These are phyloP conservation scores for Zea luxurians DNA, from an alignment of 176 grass and related monocot species.

Conservation along the genomic window DNA sequence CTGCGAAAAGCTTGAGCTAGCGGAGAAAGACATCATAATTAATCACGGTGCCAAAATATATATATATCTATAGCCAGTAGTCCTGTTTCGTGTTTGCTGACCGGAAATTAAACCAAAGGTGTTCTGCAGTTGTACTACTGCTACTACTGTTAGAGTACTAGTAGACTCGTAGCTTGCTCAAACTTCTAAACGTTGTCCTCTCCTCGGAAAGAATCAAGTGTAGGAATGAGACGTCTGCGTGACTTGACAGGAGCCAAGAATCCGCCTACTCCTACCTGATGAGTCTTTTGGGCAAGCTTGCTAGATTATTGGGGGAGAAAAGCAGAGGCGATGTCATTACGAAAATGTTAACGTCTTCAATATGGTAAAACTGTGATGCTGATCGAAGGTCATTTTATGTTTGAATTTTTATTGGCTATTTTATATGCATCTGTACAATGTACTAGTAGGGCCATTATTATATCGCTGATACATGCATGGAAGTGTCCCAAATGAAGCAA, in stretches of 20 bases:
- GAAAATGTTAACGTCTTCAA: conserved; percentile 22
- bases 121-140: neutral
- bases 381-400: neutral
- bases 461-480: too few species aligned
- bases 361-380: neutral
- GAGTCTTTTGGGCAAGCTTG: conserved; percentile 15
- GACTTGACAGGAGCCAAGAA: conserved; percentile 53
- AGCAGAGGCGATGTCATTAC: conserved; percentile 19
- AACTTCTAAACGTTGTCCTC: conserved; percentile 43
- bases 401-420: neutral
- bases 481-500: too few species aligned
- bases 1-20: conserved; percentile 40
- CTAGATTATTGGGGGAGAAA: conserved; percentile 25
- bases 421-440: neutral
- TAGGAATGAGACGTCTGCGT: conserved; percentile 35
- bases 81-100: conserved; percentile 19
- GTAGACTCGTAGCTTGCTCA: conserved; percentile 29
- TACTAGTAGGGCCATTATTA: neutral
- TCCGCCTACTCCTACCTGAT: conserved; percentile 21
- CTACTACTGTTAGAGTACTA: neutral
- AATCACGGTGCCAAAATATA: conserved; percentile 38
- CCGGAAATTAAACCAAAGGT: conserved; percentile 38
- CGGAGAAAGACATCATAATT: conserved; percentile 31
- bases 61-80: neutral
- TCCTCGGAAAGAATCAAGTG: conserved; percentile 19